Conservation (phyloP, 176 grass and related monocot species). For the Juncus inflexus region DNA sequence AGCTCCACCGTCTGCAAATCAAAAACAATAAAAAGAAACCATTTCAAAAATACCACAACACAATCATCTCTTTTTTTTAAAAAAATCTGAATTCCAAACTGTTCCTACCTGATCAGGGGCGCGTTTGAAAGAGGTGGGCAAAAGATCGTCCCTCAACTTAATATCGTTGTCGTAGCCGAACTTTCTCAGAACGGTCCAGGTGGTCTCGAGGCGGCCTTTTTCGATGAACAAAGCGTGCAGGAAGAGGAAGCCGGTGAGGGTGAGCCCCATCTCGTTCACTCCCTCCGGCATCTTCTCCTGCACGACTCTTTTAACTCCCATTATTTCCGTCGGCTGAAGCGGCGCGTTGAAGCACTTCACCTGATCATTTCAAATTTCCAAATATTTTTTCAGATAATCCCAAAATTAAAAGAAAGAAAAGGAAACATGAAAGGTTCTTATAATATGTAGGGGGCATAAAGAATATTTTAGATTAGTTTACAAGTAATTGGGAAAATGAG, state of each 20-base stretch:
- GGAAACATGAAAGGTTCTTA: neutral
- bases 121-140: constrained; percentile 68
- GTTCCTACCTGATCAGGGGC: constrained; percentile 85
- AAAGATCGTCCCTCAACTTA: constrained; percentile 86
- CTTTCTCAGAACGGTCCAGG: constrained; percentile 94
- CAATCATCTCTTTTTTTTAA: no score
- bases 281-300: constrained; percentile 98
- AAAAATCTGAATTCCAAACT: neutral
- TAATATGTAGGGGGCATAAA: neutral
- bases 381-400: no score
- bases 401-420: neutral
- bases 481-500: neutral
- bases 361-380: constrained; percentile 20
- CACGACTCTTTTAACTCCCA: constrained; percentile 88
- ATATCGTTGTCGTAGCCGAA: constrained; percentile 96
- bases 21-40: neutral
- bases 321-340: constrained; percentile 86
- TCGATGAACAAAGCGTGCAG: constrained; percentile 97
- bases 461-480: neutral
- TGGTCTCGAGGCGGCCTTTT: constrained; percentile 93
- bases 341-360: constrained; percentile 89
- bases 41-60: no score
- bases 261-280: constrained; percentile 73
- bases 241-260: constrained; percentile 91
- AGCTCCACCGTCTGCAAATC: constrained; percentile 78